Evolutionary conservation across 371 early-diverging fungal species (phyloP), one percentile per base, ranked within the genome.

Genomic region (Entomophthora muscae): DNA sequence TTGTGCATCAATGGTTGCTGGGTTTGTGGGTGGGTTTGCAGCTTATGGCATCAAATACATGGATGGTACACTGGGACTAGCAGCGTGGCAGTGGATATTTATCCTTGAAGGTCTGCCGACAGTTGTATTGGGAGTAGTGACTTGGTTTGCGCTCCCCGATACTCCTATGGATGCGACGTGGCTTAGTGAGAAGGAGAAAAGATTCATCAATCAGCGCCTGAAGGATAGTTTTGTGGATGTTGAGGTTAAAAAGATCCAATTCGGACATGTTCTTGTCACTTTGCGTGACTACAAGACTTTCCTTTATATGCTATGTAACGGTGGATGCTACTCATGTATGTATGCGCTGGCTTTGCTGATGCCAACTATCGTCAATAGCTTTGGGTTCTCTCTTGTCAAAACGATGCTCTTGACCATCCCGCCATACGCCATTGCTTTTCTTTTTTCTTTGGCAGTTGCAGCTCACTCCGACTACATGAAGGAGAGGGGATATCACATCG

Each of bases 1-100:
- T 66, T 66, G 76, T 23, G 78, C 79, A 17, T 70, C 82, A 1
- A 77, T 83, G 1, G 52, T 84, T 29, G 85, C 90, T 27, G 88
- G 88, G 7, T 84, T 83, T 1, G 78, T 85, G 66, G 83, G 84
- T 57, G 87, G 84, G n/a, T 67, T 81, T 3, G 64, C 80, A 52
- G 82, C 82, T 0, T 77, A 75, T 64, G 69, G 66, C 51, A 73
- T 83, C 27, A 66, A 71, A 64, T 74, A 77, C 56, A 77, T 86
- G 75, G 75, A 83, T 52, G 81, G 82, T 26, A 12, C n/a, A n/a
- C n/a, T n/a, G n/a, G n/a, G n/a, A n/a, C n/a, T n/a, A n/a, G n/a
- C n/a, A n/a, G n/a, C n/a, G n/a, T n/a, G n/a, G n/a, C n/a, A n/a
- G n/a, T n/a, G n/a, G n/a, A n/a, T n/a, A n/a, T n/a, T n/a, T n/a